Base-by-base conservation (phyloP, 495 filamentous ascomycete genomes). In the Thermothielavioides terrestris region DNA sequence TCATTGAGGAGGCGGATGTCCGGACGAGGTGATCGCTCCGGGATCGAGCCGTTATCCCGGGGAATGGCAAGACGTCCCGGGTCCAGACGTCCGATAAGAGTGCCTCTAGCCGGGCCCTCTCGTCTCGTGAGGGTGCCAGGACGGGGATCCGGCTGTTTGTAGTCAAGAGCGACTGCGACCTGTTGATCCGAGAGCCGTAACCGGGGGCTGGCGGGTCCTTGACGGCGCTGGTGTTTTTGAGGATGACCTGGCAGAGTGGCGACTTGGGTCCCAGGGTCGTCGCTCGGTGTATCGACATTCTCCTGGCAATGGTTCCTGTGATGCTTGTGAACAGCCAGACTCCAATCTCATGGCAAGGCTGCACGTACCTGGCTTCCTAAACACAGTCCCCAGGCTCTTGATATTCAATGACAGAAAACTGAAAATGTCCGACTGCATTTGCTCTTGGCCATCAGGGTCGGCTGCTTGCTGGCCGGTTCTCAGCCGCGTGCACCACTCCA, bases 71-170 rank as follows among this genome's bases (percentile, higher is more conserved):
- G 2, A 81, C 67, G 50, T 95, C 89, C 38, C 81, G 79, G 12
- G 86, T 94, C 82, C 91, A 98, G 28, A 94, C 80, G 52, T 90
- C 85, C 12, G 77, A 67, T 18, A 98, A 72, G 18, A 80, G 64
- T 46, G 75, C 72, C 61, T 98, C 92, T 6, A 96, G 68, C 10
- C 85, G 83, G 42, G 84, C 79, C 40, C 92, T 75, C 35, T 95
- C 88, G 23, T 78, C 73, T 40, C 90, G 76, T 26, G 82, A 75
- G 1, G 90, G 86, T 2, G 80, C 74, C 34, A 85, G 66, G 6
- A 81, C 70, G n/a, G 79, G 77, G 22, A 84, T 70, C 27, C 79
- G 76, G 39, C 55, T 55, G 54, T 77, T 81, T 1, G 83, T 77
- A 20, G 77, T 79, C 15, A 85, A 66, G 37, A 88, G 72, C 4